Base-by-base conservation (phyloP, 345 rosid genomes). In the Eucalyptus cloeziana region DNA sequence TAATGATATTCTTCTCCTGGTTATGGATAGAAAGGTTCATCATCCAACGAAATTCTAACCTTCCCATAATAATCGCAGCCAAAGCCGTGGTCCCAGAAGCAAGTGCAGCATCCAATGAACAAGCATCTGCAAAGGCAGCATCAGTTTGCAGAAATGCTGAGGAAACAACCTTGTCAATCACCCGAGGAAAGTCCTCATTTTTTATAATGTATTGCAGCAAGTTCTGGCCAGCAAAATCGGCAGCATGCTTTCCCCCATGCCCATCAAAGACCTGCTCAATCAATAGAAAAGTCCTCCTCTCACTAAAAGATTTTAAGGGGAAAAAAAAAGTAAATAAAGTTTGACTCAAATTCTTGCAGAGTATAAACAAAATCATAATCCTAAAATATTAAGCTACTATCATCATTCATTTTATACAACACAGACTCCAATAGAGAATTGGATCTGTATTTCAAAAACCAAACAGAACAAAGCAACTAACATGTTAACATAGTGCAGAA, bases 201-300 rank as follows among this genome's bases (percentile, higher is more conserved):
- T 94, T 93, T 43, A 95, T 90, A 87, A 97, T 96, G 91, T 93
- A 94, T 91, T 94, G 96, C 14, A 96, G 97, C 89, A 96, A 93
- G 90, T 95, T 92, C 89, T 45, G 22, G 94, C 95, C 81, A 60
- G 97, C 96, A 90, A 96, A 96, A 56, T 96, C 96, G 56, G 99
- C 99, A 40, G 99, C 99, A 92, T 96, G 97, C 91, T 95, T 96
- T 88, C 99, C 99, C 44, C 96, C 98, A 92, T 97, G 99, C 49
- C 99, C 99, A 92, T 97, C 99, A 91, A 97, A 85, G 49, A 90
- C 87, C 89, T 71, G 76, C 25, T 86, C 51, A 44, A 56, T 58
- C 44, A 44, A 49, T 47, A 27, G 37, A 80, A 62, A 13, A 44
- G 14, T 17, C 56, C 43, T 67, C 22, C 76, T 76, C 88, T 43